Evolutionary conservation across 208 protist genomes (phyloP).

Genomic region (Phytomonas sp.): DNA sequence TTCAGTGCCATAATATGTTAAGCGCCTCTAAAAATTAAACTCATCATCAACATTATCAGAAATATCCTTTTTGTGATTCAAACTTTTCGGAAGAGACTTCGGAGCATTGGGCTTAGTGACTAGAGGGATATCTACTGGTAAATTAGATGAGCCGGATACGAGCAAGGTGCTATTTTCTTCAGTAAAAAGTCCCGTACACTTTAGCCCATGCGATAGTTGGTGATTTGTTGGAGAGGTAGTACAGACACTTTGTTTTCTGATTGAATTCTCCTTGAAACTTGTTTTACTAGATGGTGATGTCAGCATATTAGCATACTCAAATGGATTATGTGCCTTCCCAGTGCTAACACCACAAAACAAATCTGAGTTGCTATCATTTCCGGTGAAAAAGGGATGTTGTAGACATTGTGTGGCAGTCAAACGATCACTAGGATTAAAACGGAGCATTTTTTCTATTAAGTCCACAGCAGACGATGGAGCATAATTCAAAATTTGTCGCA

Average conservation of each 20-base stretch:
- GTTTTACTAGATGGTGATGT: background rate
- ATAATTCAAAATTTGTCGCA: conserved; percentile 84
- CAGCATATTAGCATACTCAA: conserved; percentile 23
- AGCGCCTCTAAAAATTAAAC: conserved; percentile 67
- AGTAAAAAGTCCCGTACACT: conserved; percentile 62
- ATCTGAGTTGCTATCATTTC: conserved; percentile 41
- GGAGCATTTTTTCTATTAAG: conserved; percentile 93
- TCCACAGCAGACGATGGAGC: conserved; percentile 92
- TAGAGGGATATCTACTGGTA: background rate
- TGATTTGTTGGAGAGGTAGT: background rate
- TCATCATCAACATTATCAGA: conserved; percentile 58
- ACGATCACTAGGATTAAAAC: conserved; percentile 93
- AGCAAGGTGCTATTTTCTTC: conserved; percentile 47
- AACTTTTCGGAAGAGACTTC: conserved; percentile 23
- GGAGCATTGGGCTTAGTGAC: conserved; percentile 20
- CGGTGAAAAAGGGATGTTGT: conserved; percentile 94
- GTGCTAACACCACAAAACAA: conserved; percentile 77
- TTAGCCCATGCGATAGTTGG: conserved; percentile 22
- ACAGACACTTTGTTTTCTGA: background rate
- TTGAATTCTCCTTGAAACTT: background rate
- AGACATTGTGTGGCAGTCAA: conserved; percentile 91
- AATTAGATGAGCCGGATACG: conserved; percentile 14
- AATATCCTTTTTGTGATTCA: conserved; percentile 16
- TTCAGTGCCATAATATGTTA: background rate
- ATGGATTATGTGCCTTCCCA: conserved; percentile 86